These are phyloP conservation scores for Oropetium thomaeum DNA, from an alignment of 176 grass and related monocot species.

Conservation along the genomic window DNA sequence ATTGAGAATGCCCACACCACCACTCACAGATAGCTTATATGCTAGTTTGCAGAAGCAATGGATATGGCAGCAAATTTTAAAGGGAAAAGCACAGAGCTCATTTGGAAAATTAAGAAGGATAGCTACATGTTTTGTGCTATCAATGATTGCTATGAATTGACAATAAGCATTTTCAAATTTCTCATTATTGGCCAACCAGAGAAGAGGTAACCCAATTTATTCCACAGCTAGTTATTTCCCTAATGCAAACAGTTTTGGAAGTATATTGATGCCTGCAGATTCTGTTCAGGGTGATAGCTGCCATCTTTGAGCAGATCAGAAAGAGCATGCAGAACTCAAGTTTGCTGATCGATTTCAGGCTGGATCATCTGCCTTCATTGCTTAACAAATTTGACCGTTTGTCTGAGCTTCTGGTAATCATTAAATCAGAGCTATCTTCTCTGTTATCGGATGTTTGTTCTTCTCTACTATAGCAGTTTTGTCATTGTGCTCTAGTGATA, in stretches of 20 bases:
- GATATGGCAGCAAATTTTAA: constrained; percentile 77
- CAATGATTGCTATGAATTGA: constrained; percentile 67
- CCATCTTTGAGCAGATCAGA: constrained; percentile 61
- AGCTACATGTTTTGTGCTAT: constrained; percentile 77
- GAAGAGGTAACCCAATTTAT: constrained; percentile 54
- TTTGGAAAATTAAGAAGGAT: constrained; percentile 72
- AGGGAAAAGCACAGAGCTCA: constrained; percentile 54
- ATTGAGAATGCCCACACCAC: background rate
- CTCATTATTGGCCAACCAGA: constrained; percentile 72
- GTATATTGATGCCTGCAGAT: constrained; percentile 43
- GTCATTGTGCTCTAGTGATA: background rate
- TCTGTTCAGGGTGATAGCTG: constrained; percentile 62
- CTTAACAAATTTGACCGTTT: constrained; percentile 58
- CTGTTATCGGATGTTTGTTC: constrained; percentile 9
- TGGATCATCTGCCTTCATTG: constrained; percentile 63
- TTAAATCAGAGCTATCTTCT: constrained; percentile 11
- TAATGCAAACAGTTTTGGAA: constrained; percentile 5
- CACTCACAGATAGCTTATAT: background rate
- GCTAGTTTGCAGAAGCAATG: constrained; percentile 79
- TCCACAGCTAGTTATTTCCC: constrained; percentile 1
- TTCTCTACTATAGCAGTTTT: background rate
- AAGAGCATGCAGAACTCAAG: constrained; percentile 71
- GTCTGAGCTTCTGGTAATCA: constrained; percentile 72
- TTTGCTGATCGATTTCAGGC: constrained; percentile 66
- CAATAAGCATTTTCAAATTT: constrained; percentile 62